Evolutionary conservation across 2,329 filamentous ascomycete species (phyloP).

Genomic region (Stachybotrys chlorohalonatus): DNA sequence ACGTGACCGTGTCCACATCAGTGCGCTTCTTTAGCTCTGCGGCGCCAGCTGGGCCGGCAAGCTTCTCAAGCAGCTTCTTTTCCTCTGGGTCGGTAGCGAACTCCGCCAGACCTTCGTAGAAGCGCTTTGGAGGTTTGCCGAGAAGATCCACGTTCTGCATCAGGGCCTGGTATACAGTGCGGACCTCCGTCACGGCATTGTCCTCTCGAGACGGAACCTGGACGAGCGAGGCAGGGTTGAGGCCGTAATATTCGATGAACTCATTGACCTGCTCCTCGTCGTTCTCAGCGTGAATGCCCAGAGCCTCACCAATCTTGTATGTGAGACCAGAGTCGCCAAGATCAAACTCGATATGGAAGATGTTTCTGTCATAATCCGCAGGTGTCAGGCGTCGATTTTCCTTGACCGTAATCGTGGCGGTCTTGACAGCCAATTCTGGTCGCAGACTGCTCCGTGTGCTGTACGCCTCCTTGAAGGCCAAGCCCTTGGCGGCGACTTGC

Average conservation of each 20-base stretch:
- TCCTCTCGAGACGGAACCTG: conserved; percentile 85
- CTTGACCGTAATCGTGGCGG: conserved; percentile 79
- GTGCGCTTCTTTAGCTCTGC: conserved; percentile 86
- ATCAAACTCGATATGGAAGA: conserved; percentile 99
- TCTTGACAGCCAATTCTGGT: conserved; percentile 80
- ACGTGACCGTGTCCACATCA: conserved; percentile 87
- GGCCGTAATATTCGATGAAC: conserved; percentile 85
- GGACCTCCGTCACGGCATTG: conserved; percentile 63
- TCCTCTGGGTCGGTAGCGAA: conserved; percentile 78
- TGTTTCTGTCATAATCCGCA: conserved; percentile 85
- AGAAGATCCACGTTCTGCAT: conserved; percentile 94
- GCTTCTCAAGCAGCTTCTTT: conserved; percentile 66
- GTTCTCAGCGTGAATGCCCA: conserved; percentile 95
- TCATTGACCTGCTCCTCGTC: conserved; percentile 66
- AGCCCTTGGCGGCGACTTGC: conserved; percentile 75
- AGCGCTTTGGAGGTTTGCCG: conserved; percentile 91
- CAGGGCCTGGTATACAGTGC: conserved; percentile 87
- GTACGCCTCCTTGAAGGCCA: conserved; percentile 93
- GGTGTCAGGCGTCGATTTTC: conserved; percentile 94
- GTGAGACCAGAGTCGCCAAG: conserved; percentile 83
- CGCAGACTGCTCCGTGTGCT: conserved; percentile 64
- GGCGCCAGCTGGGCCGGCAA: conserved; percentile 71
- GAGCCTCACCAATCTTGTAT: conserved; percentile 94
- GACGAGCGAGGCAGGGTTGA: conserved; percentile 76
- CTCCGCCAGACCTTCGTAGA: conserved; percentile 87